phyloP scores from a whole-genome alignment of 2,329 filamentous ascomycete species.

The Elsinoe batatas region DNA sequence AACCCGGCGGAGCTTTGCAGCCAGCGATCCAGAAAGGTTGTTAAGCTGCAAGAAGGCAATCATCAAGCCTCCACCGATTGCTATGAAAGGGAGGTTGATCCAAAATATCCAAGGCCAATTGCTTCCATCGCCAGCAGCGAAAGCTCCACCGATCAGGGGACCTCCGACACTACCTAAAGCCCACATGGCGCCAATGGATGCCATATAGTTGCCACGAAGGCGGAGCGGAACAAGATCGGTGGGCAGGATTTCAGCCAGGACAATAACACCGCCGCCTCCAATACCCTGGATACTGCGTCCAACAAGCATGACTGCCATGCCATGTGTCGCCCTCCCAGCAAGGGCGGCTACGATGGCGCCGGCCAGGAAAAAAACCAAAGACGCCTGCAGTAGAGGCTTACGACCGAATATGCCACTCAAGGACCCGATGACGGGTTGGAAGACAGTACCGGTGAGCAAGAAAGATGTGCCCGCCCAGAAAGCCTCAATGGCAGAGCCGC shows the following conservation, averaged over 20 bases:
- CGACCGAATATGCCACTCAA: conserved; percentile 16
- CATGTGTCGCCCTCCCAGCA: conserved; percentile 26
- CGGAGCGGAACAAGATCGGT: conserved; percentile 42
- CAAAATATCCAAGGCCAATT: conserved; percentile 42
- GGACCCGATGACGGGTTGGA: conserved; percentile 31
- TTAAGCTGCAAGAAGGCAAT: conserved; percentile 32
- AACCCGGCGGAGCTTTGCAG: conserved; percentile 22
- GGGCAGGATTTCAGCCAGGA: conserved; percentile 40
- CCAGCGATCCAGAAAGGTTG: conserved; percentile 15
- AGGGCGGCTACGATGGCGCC: conserved; percentile 46
- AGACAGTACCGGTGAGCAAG: conserved; percentile 32
- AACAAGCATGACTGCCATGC: conserved; percentile 39
- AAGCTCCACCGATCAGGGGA: conserved; percentile 30
- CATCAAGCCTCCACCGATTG: conserved; percentile 23
- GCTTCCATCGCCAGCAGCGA: conserved; percentile 24
- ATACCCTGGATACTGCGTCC: conserved; percentile 46
- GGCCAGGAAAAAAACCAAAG: conserved; percentile 40
- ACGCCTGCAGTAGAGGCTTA: conserved; percentile 27
- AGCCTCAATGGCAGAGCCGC: conserved; percentile 24
- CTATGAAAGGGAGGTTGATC: conserved; percentile 28
- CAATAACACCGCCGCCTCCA: conserved; percentile 37
- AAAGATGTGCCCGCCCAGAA: conserved; percentile 36
- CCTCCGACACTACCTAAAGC: conserved; percentile 34
- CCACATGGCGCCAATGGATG: conserved; percentile 31
- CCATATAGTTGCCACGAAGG: conserved; percentile 37